Evolutionary conservation across 352 stramenopile species (phyloP), one percentile per base, ranked within the genome.

Genomic region (Pythium scleroteichum): DNA sequence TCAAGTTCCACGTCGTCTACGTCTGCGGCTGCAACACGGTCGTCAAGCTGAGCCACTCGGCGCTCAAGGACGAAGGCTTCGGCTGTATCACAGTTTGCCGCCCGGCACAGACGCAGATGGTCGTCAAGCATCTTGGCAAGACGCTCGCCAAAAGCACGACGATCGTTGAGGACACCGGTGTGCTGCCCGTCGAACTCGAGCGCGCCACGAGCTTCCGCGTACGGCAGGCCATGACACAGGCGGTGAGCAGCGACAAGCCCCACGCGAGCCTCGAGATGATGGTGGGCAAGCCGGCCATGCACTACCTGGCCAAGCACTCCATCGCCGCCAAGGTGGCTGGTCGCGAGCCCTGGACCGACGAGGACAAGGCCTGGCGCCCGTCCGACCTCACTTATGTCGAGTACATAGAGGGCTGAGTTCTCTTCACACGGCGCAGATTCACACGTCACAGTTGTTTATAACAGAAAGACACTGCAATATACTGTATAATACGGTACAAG

Each of bases 11-110:
- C 49, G 52, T 92, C 57, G 78, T 90, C 59, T 89, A 90, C 62
- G 82, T 92, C 5, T 92, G 82, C 23, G 82, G 82, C 6, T 85
- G 76, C 69, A 92, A 90, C 62, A 88, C 80, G 17, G 78, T 92
- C 32, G 80, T 90, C 19, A 92, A 92, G 64, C 70, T 90, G 1
- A 89, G 82, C 47, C 80, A 90, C 66, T 79, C 78, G 9, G 80
- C 82, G 23, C 42, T 92, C 27, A 69, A 69, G 1, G 79, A 88
- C 27, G 77, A 90, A 67, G 76, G 79, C 10, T 90, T 89, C 53
- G 80, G 79, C 0, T 89, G 80, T 38, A 83, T 90, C 59, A 82
- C 72, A 0, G 72, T 90, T 3, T 92, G 82, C 16, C 66, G 82
- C 32, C 79, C 82, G 12, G 77, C 79, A 27, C 82, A 92, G 56